Evolutionary conservation across 768 basidiomycete genomes (phyloP), one percentile per base, ranked within the genome.

Genomic region (Paxillus rubicundulus): DNA sequence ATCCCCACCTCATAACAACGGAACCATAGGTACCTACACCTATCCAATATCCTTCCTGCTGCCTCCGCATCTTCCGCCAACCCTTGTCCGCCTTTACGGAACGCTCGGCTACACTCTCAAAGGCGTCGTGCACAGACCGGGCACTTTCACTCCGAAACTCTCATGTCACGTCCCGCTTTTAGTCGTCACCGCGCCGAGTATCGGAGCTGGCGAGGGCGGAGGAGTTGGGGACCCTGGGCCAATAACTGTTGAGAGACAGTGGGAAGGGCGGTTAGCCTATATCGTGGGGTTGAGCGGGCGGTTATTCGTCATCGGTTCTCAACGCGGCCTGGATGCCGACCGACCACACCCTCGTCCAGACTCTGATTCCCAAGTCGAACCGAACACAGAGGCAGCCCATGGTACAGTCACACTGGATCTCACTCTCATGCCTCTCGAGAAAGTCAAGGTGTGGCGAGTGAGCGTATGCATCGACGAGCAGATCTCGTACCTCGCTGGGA

Each of bases 41-140:
- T 98, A 92, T 69, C 96, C 97, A 1, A 89, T 99, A 60, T 92
- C 92, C 5, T 94, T 98, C 67, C 72, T 87, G 9, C 84, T 99
- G 49, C 93, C 95, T 0, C 74, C 84, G 5, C 75, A 81, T 55
- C 78, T 89, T 12, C 95, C 96, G 4, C 92, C 97, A 1, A 84
- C 85, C 0, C 75, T 98, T 55, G 74, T 77, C 38, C 84, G 85
- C 54, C 82, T 86, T 36, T 86, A 80, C 58, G 96, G 94, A 8
- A 78, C 82, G 2, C 87, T 97, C 4, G 62, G 66, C 1, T 99
- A 97, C 81, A 72, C 74, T 36, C 80, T 98, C 21, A 88, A 85
- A 61, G 95, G 89, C 1, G 81, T 77, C 17, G 93, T 89, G 1
- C 87, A 92, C 58, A 84, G 94, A 3, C 92, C 91, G 0, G 97